Conservation (phyloP, 1,284 basidiomycete genomes). For the Irpex lacteus region DNA sequence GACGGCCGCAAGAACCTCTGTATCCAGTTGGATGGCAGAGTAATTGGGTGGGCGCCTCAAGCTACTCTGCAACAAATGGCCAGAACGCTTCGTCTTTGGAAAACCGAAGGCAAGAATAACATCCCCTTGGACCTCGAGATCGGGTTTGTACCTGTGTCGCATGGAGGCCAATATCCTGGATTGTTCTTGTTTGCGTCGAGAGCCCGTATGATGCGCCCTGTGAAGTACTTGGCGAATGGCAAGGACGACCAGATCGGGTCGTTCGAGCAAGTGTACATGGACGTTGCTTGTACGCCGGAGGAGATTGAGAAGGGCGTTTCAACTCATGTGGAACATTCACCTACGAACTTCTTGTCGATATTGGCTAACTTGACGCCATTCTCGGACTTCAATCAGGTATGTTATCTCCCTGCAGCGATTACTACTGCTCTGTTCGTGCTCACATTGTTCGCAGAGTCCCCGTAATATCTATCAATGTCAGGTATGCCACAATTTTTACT, state of each 20-base stretch:
- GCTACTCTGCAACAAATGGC: constrained; percentile 80
- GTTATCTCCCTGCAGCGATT: background rate
- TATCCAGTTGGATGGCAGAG: constrained; percentile 91
- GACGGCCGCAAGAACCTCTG: constrained; percentile 83
- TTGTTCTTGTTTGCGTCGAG: constrained; percentile 90
- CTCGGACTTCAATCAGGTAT: constrained; percentile 95
- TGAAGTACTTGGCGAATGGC: constrained; percentile 87
- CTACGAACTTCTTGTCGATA: constrained; percentile 94
- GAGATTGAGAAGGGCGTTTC: constrained; percentile 85
- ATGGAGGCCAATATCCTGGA: constrained; percentile 96
- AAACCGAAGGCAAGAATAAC: constrained; percentile 83
- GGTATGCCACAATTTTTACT: constrained; percentile 36
- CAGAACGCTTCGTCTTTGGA: constrained; percentile 86
- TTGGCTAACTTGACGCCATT: constrained; percentile 81
- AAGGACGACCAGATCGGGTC: constrained; percentile 90
- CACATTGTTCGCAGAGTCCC: constrained; percentile 53
- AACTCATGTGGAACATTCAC: constrained; percentile 91
- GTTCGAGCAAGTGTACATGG: constrained; percentile 99
- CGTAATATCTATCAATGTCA: constrained; percentile 89
- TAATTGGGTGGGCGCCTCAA: constrained; percentile 94
- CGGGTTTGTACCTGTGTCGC: constrained; percentile 86
- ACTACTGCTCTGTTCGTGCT: constrained; percentile 6
- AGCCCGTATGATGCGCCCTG: constrained; percentile 97
- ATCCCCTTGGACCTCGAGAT: constrained; percentile 96
- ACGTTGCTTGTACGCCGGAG: constrained; percentile 89